Base-by-base conservation (phyloP, 2,329 filamentous ascomycete genomes). In the Aspergillus flavus region DNA sequence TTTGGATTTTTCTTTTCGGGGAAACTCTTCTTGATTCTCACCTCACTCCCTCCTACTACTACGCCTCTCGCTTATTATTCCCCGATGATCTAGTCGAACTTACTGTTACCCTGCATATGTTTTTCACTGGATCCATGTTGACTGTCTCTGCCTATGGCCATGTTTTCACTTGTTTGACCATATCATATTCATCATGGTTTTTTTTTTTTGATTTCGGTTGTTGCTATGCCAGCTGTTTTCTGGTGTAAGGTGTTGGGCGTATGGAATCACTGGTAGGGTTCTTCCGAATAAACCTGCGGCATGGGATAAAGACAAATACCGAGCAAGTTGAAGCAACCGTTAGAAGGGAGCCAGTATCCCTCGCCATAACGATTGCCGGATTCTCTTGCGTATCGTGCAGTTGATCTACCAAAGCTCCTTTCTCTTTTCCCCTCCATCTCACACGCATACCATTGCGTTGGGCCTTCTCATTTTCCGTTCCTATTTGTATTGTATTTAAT, bases 401-500 rank as follows among this genome's bases (percentile, higher is more conserved):
- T 56, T 41, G 41, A 39, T 45, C 34, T 64, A 65, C 61, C 65
- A 64, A 66, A 63, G 36, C 53, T 26, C 30, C 60, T 46, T 69
- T 63, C 65, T 66, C 56, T 67, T 68, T 64, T 62, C 67, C 64
- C 67, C 64, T 63, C 61, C 41, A 55, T 67, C 64, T 23, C 32
- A n/a, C 36, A 61, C 62, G 56, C 59, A 55, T 64, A 54, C 61
- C 43, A 53, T 59, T 66, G 57, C 59, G 54, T 62, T 26, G 52
- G 56, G 53, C 26, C 50, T 28, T 58, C 39, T 64, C 34, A 58
- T 53, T 62, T 61, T 62, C 63, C 64, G 50, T 66, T 69, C 65
- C 63, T 54, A 69, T 68, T 64, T 73, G 71, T 75, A 75, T 69
- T 75, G 73, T 74, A 75, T 69, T 71, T 74, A 73, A 71, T 71